Conservation (phyloP, 331 rosid genomes). For the Pyrus hybrid region DNA sequence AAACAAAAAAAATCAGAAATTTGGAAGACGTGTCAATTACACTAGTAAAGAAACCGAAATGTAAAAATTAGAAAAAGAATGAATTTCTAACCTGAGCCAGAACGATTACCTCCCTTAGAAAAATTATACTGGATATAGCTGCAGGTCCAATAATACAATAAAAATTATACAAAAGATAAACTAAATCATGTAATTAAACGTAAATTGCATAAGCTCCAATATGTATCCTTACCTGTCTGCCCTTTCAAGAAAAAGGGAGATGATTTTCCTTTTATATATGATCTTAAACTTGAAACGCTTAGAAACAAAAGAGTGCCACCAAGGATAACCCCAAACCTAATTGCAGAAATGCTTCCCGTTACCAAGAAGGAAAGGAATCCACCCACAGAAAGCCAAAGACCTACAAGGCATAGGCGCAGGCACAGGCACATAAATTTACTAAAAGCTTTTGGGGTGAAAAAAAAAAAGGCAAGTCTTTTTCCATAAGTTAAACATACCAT, state of each 20-base stretch:
- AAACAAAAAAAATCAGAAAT: conserved; percentile 21
- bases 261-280: conserved; percentile 50
- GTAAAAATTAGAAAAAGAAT: neutral
- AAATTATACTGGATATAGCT: conserved; percentile 66
- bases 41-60: neutral
- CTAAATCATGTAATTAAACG: neutral
- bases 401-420: conserved; percentile 34
- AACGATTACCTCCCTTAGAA: conserved; percentile 45
- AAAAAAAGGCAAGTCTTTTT: no score
- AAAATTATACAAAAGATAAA: neutral
- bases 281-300: conserved; percentile 64
- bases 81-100: conserved; percentile 46
- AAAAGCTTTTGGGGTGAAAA: neutral
- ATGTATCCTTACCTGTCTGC: conserved; percentile 62
- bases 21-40: conserved; percentile 2
- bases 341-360: conserved; percentile 64
- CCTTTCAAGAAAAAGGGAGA: conserved; percentile 62
- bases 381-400: conserved; percentile 70
- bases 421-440: neutral
- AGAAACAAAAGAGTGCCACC: conserved; percentile 69
- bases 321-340: conserved; percentile 89
- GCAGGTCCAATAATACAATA: conserved; percentile 35
- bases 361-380: conserved; percentile 89
- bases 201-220: neutral
- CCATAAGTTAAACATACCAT: conserved; percentile 46